Evolutionary conservation across 768 basidiomycete species (phyloP).

Genomic region (Podaxis sp.): DNA sequence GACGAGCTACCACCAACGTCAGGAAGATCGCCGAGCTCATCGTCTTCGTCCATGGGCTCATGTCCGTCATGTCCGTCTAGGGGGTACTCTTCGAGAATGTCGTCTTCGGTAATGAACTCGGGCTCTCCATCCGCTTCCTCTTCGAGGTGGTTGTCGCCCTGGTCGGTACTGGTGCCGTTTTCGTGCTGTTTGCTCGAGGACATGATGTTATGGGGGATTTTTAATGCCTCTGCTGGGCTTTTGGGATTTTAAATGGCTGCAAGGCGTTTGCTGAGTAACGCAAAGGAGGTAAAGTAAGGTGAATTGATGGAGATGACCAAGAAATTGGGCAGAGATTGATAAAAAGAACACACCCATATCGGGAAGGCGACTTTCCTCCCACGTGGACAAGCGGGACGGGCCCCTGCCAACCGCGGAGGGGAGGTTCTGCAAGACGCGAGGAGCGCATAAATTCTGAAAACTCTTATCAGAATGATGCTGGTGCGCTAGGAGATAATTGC

Average conservation of each 20-base stretch:
- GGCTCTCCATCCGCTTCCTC: constrained; percentile 13
- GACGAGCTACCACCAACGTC: constrained; percentile 33
- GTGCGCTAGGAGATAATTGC: constrained; percentile 7
- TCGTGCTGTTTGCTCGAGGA: constrained; percentile 31
- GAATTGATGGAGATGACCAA: constrained; percentile 8
- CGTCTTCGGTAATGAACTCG: constrained; percentile 64
- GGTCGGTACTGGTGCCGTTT: constrained; percentile 39
- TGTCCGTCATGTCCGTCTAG: constrained; percentile 54
- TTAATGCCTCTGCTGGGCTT: not conserved
- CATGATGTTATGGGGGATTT: constrained; percentile 24
- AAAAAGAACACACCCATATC: constrained; percentile 28
- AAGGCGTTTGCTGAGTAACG: constrained; percentile 16
- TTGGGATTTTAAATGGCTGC: not conserved
- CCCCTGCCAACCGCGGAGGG: not conserved
- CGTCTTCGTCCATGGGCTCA: constrained; percentile 71
- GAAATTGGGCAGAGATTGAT: constrained; percentile 12
- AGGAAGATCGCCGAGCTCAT: constrained; percentile 43
- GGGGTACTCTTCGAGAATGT: constrained; percentile 60
- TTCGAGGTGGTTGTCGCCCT: constrained; percentile 50
- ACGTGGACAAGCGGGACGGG: constrained; percentile 9
- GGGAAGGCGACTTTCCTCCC: constrained; percentile 17
- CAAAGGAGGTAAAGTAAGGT: not conserved
- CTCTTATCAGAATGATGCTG: not conserved
- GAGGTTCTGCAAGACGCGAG: not conserved
- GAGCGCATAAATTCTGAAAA: constrained; percentile 6